Evolutionary conservation across 805 yeast genomes (phyloP).

Genomic region (Pichia ethanolica): DNA sequence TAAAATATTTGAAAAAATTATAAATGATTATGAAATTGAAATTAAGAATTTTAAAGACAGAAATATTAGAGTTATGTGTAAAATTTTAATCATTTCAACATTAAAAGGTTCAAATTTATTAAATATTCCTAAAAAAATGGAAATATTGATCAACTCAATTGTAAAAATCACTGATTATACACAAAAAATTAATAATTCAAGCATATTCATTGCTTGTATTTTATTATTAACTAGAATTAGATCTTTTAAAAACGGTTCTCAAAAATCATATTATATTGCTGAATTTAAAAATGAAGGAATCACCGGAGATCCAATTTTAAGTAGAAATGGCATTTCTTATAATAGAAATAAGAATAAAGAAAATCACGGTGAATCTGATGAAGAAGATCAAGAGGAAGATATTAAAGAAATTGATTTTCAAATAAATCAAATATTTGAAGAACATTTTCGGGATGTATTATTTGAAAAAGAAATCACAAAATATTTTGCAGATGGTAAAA

Average conservation of each 20-base stretch:
- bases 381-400: background rate
- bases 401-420: background rate
- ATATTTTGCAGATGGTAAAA: constrained; percentile 13
- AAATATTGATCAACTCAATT: background rate
- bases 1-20: constrained; percentile 1
- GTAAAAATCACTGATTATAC: background rate
- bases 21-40: constrained; percentile 2
- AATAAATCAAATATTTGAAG: constrained; percentile 23
- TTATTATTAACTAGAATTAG: constrained; percentile 3
- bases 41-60: background rate
- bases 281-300: background rate
- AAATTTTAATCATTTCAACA: background rate
- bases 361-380: too few species aligned
- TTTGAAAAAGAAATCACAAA: constrained; percentile 14
- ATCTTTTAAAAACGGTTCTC: background rate
- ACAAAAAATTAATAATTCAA: background rate
- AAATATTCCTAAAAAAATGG: background rate
- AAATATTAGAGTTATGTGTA: constrained; percentile 1
- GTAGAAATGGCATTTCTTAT: background rate
- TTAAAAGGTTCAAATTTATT: background rate
- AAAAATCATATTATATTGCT: background rate
- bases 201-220: constrained; percentile 1
- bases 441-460: constrained; percentile 22
- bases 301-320: background rate
- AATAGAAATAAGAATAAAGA: background rate